phyloP scores from a whole-genome alignment of 768 basidiomycete genomes.

The Tulasnella sp. region DNA sequence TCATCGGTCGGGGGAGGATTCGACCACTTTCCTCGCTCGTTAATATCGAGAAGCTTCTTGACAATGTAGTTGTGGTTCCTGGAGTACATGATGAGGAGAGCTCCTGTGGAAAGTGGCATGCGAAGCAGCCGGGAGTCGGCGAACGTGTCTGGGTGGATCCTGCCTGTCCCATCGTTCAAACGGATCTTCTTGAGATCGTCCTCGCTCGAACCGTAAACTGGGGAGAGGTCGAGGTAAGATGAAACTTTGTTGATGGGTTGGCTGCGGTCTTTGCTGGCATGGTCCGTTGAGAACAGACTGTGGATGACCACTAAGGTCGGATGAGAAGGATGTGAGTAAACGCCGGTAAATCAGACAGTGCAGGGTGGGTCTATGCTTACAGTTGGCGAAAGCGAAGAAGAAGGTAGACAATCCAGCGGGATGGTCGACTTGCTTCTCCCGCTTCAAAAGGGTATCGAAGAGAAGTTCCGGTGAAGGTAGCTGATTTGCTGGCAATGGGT shows the following conservation, averaged over 20 bases:
- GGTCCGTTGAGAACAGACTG: slow-evolving; percentile 26
- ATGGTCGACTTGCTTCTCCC: slow-evolving; percentile 27
- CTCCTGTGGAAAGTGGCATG: slow-evolving; percentile 69
- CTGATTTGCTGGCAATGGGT: slow-evolving; percentile 35
- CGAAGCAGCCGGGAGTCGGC: slow-evolving; percentile 70
- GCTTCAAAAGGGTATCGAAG: slow-evolving; percentile 36
- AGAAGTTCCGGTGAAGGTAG: slow-evolving; percentile 44
- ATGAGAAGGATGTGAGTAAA: background rate
- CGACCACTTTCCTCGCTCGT: slow-evolving; percentile 58
- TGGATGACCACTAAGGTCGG: slow-evolving; percentile 10
- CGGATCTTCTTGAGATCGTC: slow-evolving; percentile 16
- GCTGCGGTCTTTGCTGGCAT: background rate
- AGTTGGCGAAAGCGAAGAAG: slow-evolving; percentile 25
- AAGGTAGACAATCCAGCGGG: slow-evolving; percentile 26
- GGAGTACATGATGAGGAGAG: slow-evolving; percentile 74
- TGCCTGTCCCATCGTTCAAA: slow-evolving; percentile 46
- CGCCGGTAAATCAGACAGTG: background rate
- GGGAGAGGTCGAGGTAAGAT: slow-evolving; percentile 21
- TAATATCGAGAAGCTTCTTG: slow-evolving; percentile 65
- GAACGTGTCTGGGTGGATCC: slow-evolving; percentile 62
- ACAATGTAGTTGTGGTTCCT: slow-evolving; percentile 74
- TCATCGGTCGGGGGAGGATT: slow-evolving; percentile 38
- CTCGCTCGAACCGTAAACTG: slow-evolving; percentile 45
- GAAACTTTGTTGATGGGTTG: slow-evolving; percentile 21
- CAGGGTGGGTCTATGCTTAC: background rate